Evolutionary conservation across 164 flowering plant species (phyloP).

Genomic region (Malania oleifera): DNA sequence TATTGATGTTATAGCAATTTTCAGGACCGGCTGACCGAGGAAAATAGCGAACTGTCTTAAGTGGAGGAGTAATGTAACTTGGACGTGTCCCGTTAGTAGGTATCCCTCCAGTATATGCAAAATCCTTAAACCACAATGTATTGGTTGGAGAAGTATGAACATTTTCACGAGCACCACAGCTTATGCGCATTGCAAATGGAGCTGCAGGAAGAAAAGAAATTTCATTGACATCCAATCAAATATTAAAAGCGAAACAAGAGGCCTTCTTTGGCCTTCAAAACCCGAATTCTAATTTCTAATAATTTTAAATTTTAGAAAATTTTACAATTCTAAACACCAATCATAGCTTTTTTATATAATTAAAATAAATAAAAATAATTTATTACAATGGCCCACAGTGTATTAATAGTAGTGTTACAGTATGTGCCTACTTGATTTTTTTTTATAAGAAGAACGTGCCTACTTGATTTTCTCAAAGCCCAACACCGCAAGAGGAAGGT

Average conservation of each 20-base stretch:
- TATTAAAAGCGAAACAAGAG: background rate
- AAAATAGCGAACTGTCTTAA: slow-evolving; percentile 83
- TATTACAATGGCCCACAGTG: no score
- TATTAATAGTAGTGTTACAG: no score
- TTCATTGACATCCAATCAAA: no score
- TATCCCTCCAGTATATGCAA: slow-evolving; percentile 82
- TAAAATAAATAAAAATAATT: no score
- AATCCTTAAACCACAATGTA: slow-evolving; percentile 81
- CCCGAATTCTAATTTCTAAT: no score
- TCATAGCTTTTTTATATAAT: no score
- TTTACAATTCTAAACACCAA: no score
- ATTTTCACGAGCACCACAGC: slow-evolving; percentile 85
- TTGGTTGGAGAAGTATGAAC: slow-evolving; percentile 56
- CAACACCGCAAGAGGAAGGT: no score
- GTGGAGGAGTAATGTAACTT: slow-evolving; percentile 65
- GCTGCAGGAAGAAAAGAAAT: slow-evolving; percentile 36
- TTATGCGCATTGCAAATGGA: slow-evolving; percentile 83
- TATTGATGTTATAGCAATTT: slow-evolving; percentile 72
- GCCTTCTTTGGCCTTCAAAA: background rate
- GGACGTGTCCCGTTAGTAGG: slow-evolving; percentile 62
- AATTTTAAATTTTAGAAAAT: no score
- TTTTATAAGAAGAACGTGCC: no score
- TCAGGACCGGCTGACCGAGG: slow-evolving; percentile 84
- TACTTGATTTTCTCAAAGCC: no score
- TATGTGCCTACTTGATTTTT: no score